These are phyloP conservation scores for Scheffersomyces illinoinensis DNA, from an alignment of 1,139 yeast species.

Conservation along the genomic window DNA sequence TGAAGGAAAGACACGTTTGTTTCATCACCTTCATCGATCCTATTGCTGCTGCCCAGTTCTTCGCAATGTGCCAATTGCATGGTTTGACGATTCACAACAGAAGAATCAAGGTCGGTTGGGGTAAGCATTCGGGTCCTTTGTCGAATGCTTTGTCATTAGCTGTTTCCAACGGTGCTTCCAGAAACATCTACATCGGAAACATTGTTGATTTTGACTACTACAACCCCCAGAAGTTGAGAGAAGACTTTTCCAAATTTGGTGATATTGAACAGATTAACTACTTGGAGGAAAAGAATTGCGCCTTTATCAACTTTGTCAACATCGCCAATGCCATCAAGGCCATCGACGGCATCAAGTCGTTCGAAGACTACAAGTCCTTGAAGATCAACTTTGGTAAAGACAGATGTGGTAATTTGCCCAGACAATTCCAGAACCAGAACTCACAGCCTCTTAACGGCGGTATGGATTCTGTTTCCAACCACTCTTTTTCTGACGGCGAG, in stretches of 20 bases:
- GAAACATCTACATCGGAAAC: conserved; percentile 87
- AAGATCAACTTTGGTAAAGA: conserved; percentile 84
- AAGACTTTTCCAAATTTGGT: conserved; percentile 74
- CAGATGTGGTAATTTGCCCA: conserved; percentile 85
- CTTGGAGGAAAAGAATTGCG: conserved; percentile 77
- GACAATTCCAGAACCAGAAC: conserved; percentile 40
- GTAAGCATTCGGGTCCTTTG: conserved; percentile 88
- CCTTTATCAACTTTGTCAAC: conserved; percentile 77
- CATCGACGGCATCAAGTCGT: conserved; percentile 59
- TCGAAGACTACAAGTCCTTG: conserved; percentile 35
- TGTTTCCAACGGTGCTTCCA: conserved; percentile 90
- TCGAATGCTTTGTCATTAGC: conserved; percentile 80
- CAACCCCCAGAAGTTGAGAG: conserved; percentile 55
- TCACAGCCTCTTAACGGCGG: conserved; percentile 15
- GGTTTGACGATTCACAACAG: conserved; percentile 80
- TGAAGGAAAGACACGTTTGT: conserved; percentile 83
- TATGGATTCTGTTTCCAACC: conserved; percentile 17
- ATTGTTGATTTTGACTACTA: conserved; percentile 50
- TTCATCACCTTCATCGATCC: conserved; percentile 91
- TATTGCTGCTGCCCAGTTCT: conserved; percentile 90
- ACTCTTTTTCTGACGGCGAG: conserved; percentile 30
- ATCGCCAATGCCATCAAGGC: conserved; percentile 84
- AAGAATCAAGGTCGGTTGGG: conserved; percentile 92
- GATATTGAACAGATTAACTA: conserved; percentile 79
- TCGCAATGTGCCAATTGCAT: conserved; percentile 82